A percentile compares a stretch with the other conserved stretches of the same genome.
Conservation (phyloP, 2,329 filamentous ascomycete species). For the Alternaria brassicicola region DNA sequence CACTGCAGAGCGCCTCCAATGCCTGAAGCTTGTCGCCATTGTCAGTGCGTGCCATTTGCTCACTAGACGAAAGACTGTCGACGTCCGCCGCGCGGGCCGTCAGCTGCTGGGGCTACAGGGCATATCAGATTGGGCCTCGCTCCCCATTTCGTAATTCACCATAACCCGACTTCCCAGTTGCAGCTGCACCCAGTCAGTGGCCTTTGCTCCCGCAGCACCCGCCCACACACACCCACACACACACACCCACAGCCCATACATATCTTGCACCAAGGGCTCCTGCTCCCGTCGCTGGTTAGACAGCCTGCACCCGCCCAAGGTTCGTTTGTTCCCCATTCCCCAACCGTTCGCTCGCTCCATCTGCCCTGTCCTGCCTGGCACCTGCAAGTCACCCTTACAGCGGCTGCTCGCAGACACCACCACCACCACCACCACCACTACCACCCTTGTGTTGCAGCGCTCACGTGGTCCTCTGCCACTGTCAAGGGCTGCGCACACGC, state of each 20-base stretch:
- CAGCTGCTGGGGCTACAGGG: slow-evolving; percentile 23
- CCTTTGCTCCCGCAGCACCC: slow-evolving; percentile 10
- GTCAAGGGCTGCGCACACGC: slow-evolving; percentile 22
- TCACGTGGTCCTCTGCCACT: slow-evolving; percentile 28
- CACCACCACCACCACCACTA: no score
- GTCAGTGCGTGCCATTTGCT: slow-evolving; percentile 25
- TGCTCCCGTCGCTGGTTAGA: slow-evolving; percentile 15
- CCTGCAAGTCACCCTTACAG: slow-evolving; percentile 32
- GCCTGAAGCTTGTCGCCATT: slow-evolving; percentile 13
- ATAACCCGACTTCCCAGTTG: slow-evolving; percentile 8
- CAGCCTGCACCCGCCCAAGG: slow-evolving; percentile 5
- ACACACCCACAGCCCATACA: not conserved
- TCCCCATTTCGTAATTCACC: slow-evolving; percentile 19
- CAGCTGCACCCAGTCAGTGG: slow-evolving; percentile 4
- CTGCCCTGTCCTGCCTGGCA: slow-evolving; percentile 10
- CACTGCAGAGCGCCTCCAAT: slow-evolving; percentile 22
- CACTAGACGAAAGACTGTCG: slow-evolving; percentile 21
- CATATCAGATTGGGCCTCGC: slow-evolving; percentile 24
- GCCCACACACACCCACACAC: slow-evolving; percentile 5
- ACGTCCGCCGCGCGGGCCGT: slow-evolving; percentile 27
- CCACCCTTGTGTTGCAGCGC: slow-evolving; percentile 4
- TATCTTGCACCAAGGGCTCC: slow-evolving; percentile 7
- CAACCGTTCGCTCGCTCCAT: slow-evolving; percentile 14
- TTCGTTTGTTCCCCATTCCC: no score
- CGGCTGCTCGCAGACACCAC: slow-evolving; percentile 22